Base-by-base conservation (phyloP, 108 stramenopile genomes). In the Skeletonema marinoi region DNA sequence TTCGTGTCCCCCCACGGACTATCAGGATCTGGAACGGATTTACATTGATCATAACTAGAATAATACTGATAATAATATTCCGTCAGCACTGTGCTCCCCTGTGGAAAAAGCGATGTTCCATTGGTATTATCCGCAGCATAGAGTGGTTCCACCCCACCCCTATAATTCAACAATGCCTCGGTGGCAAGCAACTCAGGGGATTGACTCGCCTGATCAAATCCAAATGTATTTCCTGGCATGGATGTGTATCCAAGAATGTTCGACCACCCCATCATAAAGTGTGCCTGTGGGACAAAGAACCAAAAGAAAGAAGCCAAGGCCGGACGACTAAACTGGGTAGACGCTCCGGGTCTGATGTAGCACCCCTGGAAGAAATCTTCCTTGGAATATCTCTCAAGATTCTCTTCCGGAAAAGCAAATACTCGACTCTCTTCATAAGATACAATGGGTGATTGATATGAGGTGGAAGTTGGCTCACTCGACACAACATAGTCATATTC, bases 231-330 rank as follows among this genome's bases (percentile, higher is more conserved):
- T 12, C 82, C 77, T 4, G 86, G 88, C 70, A 89, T 61, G 29
- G 78, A 59, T 14, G 88, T 89, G 72, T 83, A 89, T 6, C 88
- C 88, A 9, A 88, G 39, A 63, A 88, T 84, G 35, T 77, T 81
- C 36, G 78, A 56, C 79, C 79, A 88, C n/a, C 76, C 80, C 29
- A 35, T 62, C 17, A 75, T 58, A 44, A 86, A 85, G 51, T 86
- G 85, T 65, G 71, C 75, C 62, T 88, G 85, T 17, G 88, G 88
- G 17, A 86, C 25, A 12, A 81, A 66, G 59, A 64, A 88, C 83
- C 80, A 88, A 33, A 73, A 65, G 31, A 61, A 71, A 17, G 17
- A 73, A 17, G 41, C 44, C 62, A 66, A 79, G 1, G 65, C 33
- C 2, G 25, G 9, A 25, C 9, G 1, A 56, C 17, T 56, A 5